Base-by-base conservation (phyloP, 2,329 filamentous ascomycete species). In the Purpureocillium lavendulum region DNA sequence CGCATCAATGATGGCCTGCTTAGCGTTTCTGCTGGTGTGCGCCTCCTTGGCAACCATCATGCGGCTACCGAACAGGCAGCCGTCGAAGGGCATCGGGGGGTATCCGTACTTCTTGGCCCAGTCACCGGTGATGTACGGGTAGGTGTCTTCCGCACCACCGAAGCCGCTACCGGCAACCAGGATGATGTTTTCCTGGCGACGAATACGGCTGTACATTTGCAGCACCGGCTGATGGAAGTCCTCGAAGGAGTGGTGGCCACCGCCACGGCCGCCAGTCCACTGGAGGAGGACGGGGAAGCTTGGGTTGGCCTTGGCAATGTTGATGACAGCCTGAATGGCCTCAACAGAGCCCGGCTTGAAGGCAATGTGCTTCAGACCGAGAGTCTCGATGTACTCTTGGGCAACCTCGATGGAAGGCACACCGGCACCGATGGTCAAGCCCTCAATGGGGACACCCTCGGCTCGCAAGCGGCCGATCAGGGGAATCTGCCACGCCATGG, bases 31-130 rank as follows among this genome's bases (percentile, higher is more conserved):
- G 54, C 87, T 92, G 13, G 89, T 96, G 56, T 92, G 80, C 1
- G 87, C 86, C 62, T 96, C 89, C 67, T 92, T 90, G 43, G 89
- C 84, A 38, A 89, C 85, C 89, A 96, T 95, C 77, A 94, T 85
- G 53, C 89, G 86, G 62, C 84, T 92, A 51, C 87, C 89, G 51
- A 95, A 92, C 47, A 95, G 70, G 56, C 85, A 86, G 51, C 89
- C 89, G 59, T 96, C 89, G 56, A 90, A 95, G 11, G 89, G 89
- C 89, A 96, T 96, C 4, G 86, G 77, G 18, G 88, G 86, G 57
- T 92, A 94, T 44, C 87, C 87, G 54, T 82, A 94, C 54, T 81
- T 82, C 60, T 75, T 78, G n/a, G 88, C 84, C 89, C 89, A 96
- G 38, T 77, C 71, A 62, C 89, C 89, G 32, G 86, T 94, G 41